phyloP scores from a whole-genome alignment of 2,329 filamentous ascomycete species.

The Pseudogymnoascus sp. region DNA sequence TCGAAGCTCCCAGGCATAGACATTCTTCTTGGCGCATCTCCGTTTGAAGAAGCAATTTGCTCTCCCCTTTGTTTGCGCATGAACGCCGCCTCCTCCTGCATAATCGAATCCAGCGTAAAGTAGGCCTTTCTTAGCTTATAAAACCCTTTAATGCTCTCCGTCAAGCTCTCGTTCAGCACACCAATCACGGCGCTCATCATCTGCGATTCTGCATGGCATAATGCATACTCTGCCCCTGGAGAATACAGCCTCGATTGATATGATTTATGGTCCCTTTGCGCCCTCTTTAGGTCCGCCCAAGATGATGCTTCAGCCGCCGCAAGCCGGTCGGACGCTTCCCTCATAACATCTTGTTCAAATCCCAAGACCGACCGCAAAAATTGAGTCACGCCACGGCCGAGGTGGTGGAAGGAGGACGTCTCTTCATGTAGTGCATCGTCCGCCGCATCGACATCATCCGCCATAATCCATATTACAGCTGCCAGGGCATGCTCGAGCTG shows the following conservation, averaged over 20 bases:
- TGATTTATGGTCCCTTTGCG: slow-evolving; percentile 56
- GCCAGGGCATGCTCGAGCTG: slow-evolving; percentile 52
- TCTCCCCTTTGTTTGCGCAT: slow-evolving; percentile 24
- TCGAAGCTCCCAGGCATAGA: slow-evolving; percentile 32
- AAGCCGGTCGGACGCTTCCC: slow-evolving; percentile 65
- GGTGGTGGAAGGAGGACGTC: slow-evolving; percentile 77
- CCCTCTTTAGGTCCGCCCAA: slow-evolving; percentile 66
- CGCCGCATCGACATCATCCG: slow-evolving; percentile 82
- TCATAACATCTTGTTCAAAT: slow-evolving; percentile 88
- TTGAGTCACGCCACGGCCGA: slow-evolving; percentile 70
- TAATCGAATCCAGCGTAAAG: slow-evolving; percentile 68
- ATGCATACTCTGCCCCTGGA: slow-evolving; percentile 74
- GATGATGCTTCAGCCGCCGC: slow-evolving; percentile 68
- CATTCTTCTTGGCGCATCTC: neutral
- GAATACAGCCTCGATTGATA: slow-evolving; percentile 56
- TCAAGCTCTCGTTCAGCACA: slow-evolving; percentile 85
- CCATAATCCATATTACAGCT: slow-evolving; percentile 67
- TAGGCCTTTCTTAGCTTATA: slow-evolving; percentile 89
- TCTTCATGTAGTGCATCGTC: slow-evolving; percentile 63
- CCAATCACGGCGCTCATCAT: slow-evolving; percentile 83
- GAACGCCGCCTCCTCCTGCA: slow-evolving; percentile 60
- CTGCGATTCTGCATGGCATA: slow-evolving; percentile 78
- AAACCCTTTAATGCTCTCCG: slow-evolving; percentile 84
- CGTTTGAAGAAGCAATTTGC: neutral
- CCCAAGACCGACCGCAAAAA: slow-evolving; percentile 83